A percentile compares a stretch with the other conserved stretches of the same genome.
Conservation (phyloP, 225 moss, liverwort and hornwort species). For the Asterella californica region DNA sequence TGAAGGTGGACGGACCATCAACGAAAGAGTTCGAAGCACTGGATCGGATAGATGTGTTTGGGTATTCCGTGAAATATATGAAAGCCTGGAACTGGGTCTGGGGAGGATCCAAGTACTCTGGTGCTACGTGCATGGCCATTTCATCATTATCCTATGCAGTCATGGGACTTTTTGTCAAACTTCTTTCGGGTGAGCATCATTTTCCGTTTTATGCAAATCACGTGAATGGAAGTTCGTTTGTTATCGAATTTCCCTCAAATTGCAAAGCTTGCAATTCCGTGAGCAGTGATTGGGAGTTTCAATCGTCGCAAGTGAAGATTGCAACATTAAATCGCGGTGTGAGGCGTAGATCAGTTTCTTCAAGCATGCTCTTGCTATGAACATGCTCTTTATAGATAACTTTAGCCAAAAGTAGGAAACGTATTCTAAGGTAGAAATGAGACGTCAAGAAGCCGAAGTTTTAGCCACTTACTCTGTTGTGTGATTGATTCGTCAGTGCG, state of each 20-base stretch:
- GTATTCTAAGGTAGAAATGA: not conserved
- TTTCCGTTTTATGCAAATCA: not conserved
- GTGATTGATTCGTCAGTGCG: slow-evolving; percentile 42
- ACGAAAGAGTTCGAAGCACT: slow-evolving; percentile 25
- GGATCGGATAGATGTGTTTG: slow-evolving; percentile 14
- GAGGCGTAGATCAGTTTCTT: not conserved
- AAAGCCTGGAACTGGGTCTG: slow-evolving; percentile 47
- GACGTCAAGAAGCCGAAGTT: slow-evolving; percentile 4
- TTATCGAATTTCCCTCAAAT: not conserved
- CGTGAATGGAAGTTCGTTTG: not conserved
- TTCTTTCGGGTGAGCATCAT: slow-evolving; percentile 48
- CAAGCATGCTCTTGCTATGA: not conserved
- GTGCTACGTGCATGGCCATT: slow-evolving; percentile 64
- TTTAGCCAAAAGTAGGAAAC: not conserved
- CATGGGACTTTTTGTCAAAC: slow-evolving; percentile 77
- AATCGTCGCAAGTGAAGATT: not conserved
- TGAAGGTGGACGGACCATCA: slow-evolving; percentile 10
- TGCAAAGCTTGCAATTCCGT: not conserved
- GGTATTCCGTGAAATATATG: slow-evolving; percentile 14
- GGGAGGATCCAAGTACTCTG: slow-evolving; percentile 70
- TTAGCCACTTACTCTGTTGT: slow-evolving; percentile 18
- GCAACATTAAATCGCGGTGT: not conserved
- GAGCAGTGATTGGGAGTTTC: not conserved
- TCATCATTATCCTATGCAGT: slow-evolving; percentile 67
- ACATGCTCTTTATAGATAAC: not conserved